These are phyloP conservation scores for Rachicladosporium sp. DNA, from an alignment of 2,329 filamentous ascomycete genomes.

Conservation along the genomic window DNA sequence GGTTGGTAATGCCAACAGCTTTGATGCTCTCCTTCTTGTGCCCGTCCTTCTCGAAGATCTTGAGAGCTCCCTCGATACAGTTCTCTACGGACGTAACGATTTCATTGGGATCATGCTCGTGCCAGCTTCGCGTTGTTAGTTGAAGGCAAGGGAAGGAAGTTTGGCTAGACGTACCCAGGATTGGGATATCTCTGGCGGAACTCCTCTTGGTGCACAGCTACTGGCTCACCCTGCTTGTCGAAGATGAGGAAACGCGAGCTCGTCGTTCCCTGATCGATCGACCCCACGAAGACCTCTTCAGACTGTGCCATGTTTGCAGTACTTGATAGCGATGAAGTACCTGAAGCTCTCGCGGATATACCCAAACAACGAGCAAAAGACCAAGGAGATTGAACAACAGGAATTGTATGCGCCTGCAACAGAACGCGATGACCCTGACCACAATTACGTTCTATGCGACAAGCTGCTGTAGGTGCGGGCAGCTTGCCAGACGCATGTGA, in stretches of 20 bases:
- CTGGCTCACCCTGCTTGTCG: constrained; percentile 61
- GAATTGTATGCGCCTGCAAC: no score
- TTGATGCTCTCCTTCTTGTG: constrained; percentile 57
- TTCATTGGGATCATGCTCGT: constrained; percentile 75
- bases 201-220: constrained; percentile 76
- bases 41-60: constrained; percentile 58
- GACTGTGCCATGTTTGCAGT: constrained; percentile 10
- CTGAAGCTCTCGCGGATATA: no score
- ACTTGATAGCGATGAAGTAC: not conserved
- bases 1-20: constrained; percentile 76
- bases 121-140: constrained; percentile 51
- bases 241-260: constrained; percentile 86
- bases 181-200: constrained; percentile 75
- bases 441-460: not conserved
- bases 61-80: constrained; percentile 67
- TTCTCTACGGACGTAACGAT: constrained; percentile 62
- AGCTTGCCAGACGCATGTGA: constrained; percentile 9
- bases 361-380: no score
- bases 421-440: no score
- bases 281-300: constrained; percentile 59
- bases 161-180: constrained; percentile 53
- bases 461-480: no score
- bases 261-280: constrained; percentile 84
- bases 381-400: no score
- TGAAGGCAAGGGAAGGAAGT: not conserved